These are phyloP conservation scores for Camellia sinensis DNA, from an alignment of 148 eudicot genomes.

Conservation along the genomic window DNA sequence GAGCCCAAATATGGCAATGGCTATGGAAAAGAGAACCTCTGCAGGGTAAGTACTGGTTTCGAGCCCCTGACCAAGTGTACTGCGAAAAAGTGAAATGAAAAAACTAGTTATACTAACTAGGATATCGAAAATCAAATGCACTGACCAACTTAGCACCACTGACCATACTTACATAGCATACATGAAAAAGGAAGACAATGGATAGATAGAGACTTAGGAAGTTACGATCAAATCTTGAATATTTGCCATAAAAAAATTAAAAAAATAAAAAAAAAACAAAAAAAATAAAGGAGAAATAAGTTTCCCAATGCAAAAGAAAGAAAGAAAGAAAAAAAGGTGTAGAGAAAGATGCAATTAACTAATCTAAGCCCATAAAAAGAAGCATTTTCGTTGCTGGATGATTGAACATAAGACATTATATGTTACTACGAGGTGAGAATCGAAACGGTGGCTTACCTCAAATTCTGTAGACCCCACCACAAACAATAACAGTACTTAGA, in stretches of 20 bases:
- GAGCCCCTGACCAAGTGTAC: conserved; percentile 71
- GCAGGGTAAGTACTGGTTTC: conserved; percentile 50
- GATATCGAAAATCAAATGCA: neutral
- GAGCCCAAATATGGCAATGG: conserved; percentile 53
- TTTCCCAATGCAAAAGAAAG: neutral
- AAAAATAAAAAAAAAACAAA: neutral
- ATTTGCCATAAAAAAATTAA: too few relatives aligned
- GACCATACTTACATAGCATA: neutral
- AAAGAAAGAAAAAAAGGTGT: neutral
- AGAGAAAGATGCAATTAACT: neutral
- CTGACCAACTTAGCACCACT: neutral
- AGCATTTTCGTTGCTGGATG: neutral
- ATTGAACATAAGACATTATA: neutral
- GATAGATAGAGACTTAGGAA: neutral
- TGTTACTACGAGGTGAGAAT: neutral
- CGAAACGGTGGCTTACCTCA: conserved; percentile 38
- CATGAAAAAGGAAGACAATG: neutral
- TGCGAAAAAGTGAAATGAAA: conserved; percentile 19
- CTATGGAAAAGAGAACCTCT: conserved; percentile 54
- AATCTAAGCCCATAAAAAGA: neutral
- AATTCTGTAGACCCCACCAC: conserved; percentile 72
- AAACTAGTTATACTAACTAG: neutral
- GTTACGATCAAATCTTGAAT: too few relatives aligned
- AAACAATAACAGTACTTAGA: conserved; percentile 62
- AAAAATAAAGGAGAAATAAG: neutral